Base-by-base conservation (phyloP, 2,329 filamentous ascomycete genomes). In the Cladosporium sp. region DNA sequence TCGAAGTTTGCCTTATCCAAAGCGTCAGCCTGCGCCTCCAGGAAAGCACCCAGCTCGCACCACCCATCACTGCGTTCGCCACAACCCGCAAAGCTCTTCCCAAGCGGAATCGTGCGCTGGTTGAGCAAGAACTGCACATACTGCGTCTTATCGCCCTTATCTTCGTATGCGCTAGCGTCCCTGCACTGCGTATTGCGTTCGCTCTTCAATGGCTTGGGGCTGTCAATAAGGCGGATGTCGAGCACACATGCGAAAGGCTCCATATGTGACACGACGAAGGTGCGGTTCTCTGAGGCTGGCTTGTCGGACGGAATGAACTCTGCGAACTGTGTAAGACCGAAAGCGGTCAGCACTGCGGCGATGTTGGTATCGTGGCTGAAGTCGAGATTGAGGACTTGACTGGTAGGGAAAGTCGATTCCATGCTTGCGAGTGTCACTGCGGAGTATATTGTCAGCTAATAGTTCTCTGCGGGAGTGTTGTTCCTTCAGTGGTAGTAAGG, bases 101-200 rank as follows among this genome's bases (percentile, higher is more conserved):
- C 88, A 0, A 93, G 79, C 1, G 90, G 90, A 0, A 93, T 72
- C 0, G 90, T 93, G 32, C 91, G 82, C 67, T 76, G 72, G 74
- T 92, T 92, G 53, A 92, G 82, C 3, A 92, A 77, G 71, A 93
- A 91, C 75, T 92, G 90, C 6, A 93, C 81, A 74, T 93, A 93
- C 62, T 80, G 85, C 0, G 89, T 92, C 71, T 86, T 81, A 0
- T 58, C 63, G 25, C 76, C 76, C 16, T 65, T 21, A 1, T 80
- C 77, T 67, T 89, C 90, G 10, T 82, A 79, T 5, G 73, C 64
- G 16, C 71, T 70, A 1, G n/a, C 32, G 5, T 57, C 30, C 18
- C n/a, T 57, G 54, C 54, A 57, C 67, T 66, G 3, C 1, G 69
- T 68, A 2, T 81, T 80, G 1, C 88, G 82, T 63, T 85, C 80